Evolutionary conservation across 441 rosid species (phyloP).

Genomic region (Arabidopsis hybrid): DNA sequence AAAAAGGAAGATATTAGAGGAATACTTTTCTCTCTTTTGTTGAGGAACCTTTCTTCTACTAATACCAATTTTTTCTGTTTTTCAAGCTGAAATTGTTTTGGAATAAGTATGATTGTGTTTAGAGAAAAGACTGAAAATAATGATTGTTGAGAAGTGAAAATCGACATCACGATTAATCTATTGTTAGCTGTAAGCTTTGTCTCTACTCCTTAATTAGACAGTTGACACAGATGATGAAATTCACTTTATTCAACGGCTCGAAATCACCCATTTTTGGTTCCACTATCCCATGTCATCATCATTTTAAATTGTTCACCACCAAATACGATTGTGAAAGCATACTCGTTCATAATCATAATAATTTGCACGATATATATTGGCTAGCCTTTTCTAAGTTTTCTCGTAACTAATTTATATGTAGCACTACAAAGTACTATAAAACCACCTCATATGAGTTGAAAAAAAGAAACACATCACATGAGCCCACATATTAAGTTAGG

Average conservation of each 20-base stretch:
- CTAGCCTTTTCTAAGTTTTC: background rate
- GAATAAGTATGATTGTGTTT: constrained; percentile 27
- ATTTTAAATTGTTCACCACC: background rate
- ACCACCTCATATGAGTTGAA: no score
- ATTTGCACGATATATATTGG: background rate
- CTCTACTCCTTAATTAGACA: constrained; percentile 26
- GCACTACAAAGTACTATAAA: background rate
- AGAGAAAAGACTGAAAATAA: background rate
- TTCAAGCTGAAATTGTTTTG: background rate
- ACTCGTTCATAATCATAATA: background rate
- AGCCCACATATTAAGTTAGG: no score
- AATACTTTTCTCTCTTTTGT: no score
- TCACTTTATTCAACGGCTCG: constrained; percentile 10
- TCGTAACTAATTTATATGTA: background rate
- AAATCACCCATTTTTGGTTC: background rate
- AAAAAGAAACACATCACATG: no score
- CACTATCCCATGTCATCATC: constrained; percentile 3
- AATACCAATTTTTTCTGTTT: background rate
- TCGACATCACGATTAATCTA: constrained; percentile 15
- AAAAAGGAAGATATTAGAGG: background rate
- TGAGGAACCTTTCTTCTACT: no score
- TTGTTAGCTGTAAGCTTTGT: constrained; percentile 36
- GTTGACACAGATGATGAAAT: constrained; percentile 6
- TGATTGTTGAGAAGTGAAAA: background rate
- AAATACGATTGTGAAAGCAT: background rate